Percentiles rank a stretch among this genome's conserved stretches.
Conservation (phyloP, 345 rosid species). For the Sonneratia caseolaris region DNA sequence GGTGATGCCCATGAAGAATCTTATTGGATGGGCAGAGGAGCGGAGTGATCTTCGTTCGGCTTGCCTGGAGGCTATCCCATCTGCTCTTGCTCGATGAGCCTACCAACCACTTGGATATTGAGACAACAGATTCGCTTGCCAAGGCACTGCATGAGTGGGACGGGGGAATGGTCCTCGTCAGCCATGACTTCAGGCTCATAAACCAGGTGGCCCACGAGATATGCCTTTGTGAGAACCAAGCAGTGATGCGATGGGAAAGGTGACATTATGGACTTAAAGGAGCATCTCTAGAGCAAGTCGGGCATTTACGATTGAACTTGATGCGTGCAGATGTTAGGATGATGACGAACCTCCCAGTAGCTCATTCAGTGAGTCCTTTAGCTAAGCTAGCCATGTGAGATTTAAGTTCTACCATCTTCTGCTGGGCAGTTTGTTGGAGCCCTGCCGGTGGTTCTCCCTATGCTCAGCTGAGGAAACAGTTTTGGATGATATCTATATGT, state of each 20-base stretch:
- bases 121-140: slow-evolving; percentile 75
- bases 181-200: slow-evolving; percentile 49
- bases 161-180: slow-evolving; percentile 46
- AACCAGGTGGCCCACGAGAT: not conserved
- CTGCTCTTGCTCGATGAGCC: slow-evolving; percentile 90
- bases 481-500: not conserved
- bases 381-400: too few species aligned
- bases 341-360: not conserved
- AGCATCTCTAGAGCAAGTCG: slow-evolving; percentile 44
- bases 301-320: slow-evolving; percentile 39
- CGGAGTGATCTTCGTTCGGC: slow-evolving; percentile 90
- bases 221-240: slow-evolving; percentile 14
- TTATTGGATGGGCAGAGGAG: slow-evolving; percentile 95
- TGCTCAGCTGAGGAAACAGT: not conserved
- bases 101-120: slow-evolving; percentile 93
- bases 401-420: not conserved
- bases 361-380: too few species aligned
- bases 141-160: slow-evolving; percentile 48
- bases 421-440: not conserved
- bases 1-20: slow-evolving; percentile 88
- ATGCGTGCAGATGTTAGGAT: too few species aligned
- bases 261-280: slow-evolving; percentile 43
- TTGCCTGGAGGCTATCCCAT: slow-evolving; percentile 88
- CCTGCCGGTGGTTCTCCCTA: not conserved
- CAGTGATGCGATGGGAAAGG: slow-evolving; percentile 38